These are phyloP conservation scores for Ilex aquifolium DNA, from an alignment of 257 asterid species.

Conservation along the genomic window DNA sequence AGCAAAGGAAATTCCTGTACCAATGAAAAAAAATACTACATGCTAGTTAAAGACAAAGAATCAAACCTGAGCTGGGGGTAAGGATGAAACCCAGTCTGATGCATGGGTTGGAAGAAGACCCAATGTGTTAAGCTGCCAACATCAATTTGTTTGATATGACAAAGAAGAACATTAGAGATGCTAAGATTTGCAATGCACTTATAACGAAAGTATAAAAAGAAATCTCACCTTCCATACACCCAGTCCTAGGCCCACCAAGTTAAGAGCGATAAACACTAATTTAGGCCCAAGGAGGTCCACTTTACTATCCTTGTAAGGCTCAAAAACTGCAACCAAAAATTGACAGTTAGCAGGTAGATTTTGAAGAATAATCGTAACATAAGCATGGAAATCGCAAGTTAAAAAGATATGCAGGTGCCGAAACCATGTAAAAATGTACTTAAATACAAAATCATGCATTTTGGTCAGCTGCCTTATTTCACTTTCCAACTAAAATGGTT, in stretches of 20 bases:
- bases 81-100: slow-evolving; percentile 96
- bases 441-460: no score
- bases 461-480: no score
- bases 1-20: not conserved
- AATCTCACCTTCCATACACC: slow-evolving; percentile 93
- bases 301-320: slow-evolving; percentile 86
- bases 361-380: not conserved
- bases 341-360: slow-evolving; percentile 9
- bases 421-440: no score
- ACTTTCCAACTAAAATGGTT: no score
- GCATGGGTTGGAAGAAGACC: slow-evolving; percentile 98
- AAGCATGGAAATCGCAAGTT: not conserved
- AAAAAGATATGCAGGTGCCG: not conserved
- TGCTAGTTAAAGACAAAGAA: not conserved
- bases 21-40: not conserved
- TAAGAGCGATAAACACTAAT: slow-evolving; percentile 69
- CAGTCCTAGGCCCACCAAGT: slow-evolving; percentile 80
- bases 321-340: slow-evolving; percentile 57
- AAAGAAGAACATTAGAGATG: not conserved
- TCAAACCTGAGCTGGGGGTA: slow-evolving; percentile 94
- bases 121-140: slow-evolving; percentile 72
- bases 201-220: slow-evolving; percentile 2
- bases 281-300: slow-evolving; percentile 81
- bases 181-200: slow-evolving; percentile 1
- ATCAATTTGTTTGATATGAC: slow-evolving; percentile 1